A percentile compares a stretch with the other conserved stretches of the same genome.
Evolutionary conservation across 257 asterid species (phyloP).

Genomic region (Nicotiana undulata): DNA sequence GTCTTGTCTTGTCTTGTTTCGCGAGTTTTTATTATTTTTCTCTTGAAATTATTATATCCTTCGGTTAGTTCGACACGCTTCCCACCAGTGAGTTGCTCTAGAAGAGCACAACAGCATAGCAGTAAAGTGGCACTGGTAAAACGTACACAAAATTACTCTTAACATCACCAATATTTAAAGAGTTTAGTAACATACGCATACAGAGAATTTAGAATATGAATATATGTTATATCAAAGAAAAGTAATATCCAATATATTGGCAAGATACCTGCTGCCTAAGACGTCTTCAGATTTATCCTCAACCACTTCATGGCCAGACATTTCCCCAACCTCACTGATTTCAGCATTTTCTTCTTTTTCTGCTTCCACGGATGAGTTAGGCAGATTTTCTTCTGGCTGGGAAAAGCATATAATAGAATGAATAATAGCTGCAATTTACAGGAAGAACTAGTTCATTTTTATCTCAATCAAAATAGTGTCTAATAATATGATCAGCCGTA

Average conservation of each 20-base stretch:
- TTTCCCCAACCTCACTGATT: conserved; percentile 28
- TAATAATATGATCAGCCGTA: not conserved
- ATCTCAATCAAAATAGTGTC: not conserved
- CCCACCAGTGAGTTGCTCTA: not conserved
- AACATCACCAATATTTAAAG: not conserved
- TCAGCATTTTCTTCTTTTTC: conserved; percentile 24
- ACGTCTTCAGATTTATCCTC: conserved; percentile 22
- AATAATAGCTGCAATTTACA: not conserved
- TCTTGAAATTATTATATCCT: too few species aligned
- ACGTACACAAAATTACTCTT: not conserved
- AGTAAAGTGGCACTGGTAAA: not conserved
- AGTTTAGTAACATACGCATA: not conserved
- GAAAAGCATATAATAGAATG: not conserved
- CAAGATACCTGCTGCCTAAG: conserved; percentile 1
- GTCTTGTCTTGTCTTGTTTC: too few species aligned
- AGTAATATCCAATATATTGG: not conserved
- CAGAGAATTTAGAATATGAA: not conserved
- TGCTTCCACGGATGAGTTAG: conserved; percentile 19
- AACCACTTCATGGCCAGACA: conserved; percentile 23
- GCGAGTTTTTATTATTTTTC: too few species aligned
- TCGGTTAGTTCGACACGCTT: too few species aligned
- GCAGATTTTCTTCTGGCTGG: conserved; percentile 22
- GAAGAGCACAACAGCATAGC: not conserved
- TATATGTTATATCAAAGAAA: not conserved
- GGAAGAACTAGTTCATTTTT: not conserved